These are phyloP conservation scores for Fusarium dlaminii DNA, from an alignment of 2,329 filamentous ascomycete genomes.

Conservation along the genomic window DNA sequence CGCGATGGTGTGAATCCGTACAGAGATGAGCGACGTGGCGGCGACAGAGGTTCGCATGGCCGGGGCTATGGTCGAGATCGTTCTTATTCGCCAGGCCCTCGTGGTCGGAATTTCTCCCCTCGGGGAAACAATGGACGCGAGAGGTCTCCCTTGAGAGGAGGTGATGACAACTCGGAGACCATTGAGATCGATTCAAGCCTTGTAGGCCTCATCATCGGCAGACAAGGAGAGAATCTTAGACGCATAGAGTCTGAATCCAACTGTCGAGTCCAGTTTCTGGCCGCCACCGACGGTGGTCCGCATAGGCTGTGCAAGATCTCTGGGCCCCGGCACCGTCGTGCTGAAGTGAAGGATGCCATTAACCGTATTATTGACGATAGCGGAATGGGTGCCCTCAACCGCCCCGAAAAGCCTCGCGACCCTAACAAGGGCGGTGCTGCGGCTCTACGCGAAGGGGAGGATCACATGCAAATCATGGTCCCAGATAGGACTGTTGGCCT, in stretches of 20 bases:
- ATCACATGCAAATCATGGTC: constrained; percentile 92
- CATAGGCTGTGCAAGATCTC: constrained; percentile 88
- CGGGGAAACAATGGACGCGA: constrained; percentile 63
- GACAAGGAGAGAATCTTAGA: constrained; percentile 87
- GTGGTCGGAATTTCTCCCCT: constrained; percentile 69
- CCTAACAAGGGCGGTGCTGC: constrained; percentile 50
- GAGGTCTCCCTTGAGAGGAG: constrained; percentile 64
- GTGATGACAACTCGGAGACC: constrained; percentile 79
- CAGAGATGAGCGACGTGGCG: constrained; percentile 83
- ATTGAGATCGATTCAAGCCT: constrained; percentile 88
- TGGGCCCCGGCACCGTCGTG: constrained; percentile 75
- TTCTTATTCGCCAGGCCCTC: constrained; percentile 74
- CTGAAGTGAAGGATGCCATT: constrained; percentile 83
- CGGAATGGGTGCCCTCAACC: constrained; percentile 59
- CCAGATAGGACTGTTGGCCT: constrained; percentile 91
- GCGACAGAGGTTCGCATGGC: constrained; percentile 54
- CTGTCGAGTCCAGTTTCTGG: constrained; percentile 88
- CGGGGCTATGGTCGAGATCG: constrained; percentile 68
- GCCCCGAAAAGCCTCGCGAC: constrained; percentile 54
- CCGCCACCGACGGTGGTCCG: constrained; percentile 76
- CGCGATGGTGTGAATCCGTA: constrained; percentile 84
- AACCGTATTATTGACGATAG: constrained; percentile 88
- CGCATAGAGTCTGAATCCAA: constrained; percentile 85
- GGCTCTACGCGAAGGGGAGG: constrained; percentile 79
- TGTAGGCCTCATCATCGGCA: constrained; percentile 89